phyloP scores from a whole-genome alignment of 2,329 filamentous ascomycete genomes.

The Epichloe brachyelytri region DNA sequence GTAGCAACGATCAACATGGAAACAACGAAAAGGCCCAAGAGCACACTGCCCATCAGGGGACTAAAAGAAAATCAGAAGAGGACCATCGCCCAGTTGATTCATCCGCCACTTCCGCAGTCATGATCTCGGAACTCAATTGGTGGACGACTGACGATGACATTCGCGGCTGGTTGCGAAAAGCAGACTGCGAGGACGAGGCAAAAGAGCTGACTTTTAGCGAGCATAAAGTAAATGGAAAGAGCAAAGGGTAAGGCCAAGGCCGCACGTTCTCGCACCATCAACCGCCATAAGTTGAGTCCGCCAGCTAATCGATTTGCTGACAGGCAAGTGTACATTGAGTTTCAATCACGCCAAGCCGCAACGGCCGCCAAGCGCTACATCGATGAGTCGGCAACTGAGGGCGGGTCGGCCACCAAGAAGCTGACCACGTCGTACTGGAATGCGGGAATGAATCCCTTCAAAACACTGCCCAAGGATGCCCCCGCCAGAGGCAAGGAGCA shows the following conservation, averaged over 20 bases:
- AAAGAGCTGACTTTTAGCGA: slow-evolving; percentile 95
- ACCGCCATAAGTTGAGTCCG: not conserved
- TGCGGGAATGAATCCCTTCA: slow-evolving; percentile 73
- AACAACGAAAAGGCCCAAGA: slow-evolving; percentile 15
- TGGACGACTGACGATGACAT: slow-evolving; percentile 96
- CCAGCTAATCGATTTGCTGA: not conserved
- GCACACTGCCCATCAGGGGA: slow-evolving; percentile 28
- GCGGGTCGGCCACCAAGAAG: slow-evolving; percentile 49
- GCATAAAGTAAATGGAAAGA: slow-evolving; percentile 98
- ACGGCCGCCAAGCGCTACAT: slow-evolving; percentile 75
- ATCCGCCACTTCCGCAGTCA: slow-evolving; percentile 54
- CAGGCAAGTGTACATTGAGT: slow-evolving; percentile 72
- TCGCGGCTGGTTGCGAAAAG: slow-evolving; percentile 69
- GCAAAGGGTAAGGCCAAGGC: slow-evolving; percentile 67
- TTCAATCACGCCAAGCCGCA: slow-evolving; percentile 69
- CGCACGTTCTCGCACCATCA: too few relatives aligned
- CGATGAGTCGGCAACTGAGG: slow-evolving; percentile 46
- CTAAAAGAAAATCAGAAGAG: slow-evolving; percentile 47
- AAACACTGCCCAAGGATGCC: slow-evolving; percentile 79
- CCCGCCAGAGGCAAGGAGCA: slow-evolving; percentile 50
- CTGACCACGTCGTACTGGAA: slow-evolving; percentile 63
- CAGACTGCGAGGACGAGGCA: slow-evolving; percentile 70
- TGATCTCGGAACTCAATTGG: slow-evolving; percentile 88
- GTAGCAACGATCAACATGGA: slow-evolving; percentile 12
- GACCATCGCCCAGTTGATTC: slow-evolving; percentile 47